These are phyloP conservation scores for Sporothrix variecibatus DNA, from an alignment of 2,329 filamentous ascomycete genomes.

Conservation along the genomic window DNA sequence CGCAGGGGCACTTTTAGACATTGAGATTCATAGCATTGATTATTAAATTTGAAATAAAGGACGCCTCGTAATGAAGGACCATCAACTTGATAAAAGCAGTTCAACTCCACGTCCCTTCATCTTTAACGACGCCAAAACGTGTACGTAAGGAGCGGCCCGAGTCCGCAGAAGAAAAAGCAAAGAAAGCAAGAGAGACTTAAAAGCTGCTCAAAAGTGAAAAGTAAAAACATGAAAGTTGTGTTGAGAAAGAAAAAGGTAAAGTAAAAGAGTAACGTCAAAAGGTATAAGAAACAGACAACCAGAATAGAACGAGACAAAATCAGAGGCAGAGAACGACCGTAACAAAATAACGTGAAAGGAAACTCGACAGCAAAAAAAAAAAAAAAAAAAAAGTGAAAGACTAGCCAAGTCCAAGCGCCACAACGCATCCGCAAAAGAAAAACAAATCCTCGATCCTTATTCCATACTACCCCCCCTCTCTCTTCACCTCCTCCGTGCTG, in stretches of 20 bases:
- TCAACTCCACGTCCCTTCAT: background rate
- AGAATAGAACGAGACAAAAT: background rate
- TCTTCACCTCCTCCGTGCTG: conserved; percentile 37
- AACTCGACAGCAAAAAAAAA: too few relatives aligned
- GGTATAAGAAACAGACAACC: conserved; percentile 16
- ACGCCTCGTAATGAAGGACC: background rate
- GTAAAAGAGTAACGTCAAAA: background rate
- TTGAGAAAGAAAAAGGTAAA: background rate
- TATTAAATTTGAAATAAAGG: background rate
- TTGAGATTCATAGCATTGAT: conserved; percentile 13
- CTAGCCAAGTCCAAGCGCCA: background rate
- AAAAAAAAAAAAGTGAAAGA: background rate
- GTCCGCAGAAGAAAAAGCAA: background rate
- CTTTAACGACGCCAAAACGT: background rate
- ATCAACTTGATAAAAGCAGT: background rate
- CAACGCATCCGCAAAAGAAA: background rate
- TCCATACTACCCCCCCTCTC: too few relatives aligned
- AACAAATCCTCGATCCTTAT: background rate
- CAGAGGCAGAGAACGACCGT: too few relatives aligned
- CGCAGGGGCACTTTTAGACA: background rate
- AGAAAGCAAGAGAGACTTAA: background rate
- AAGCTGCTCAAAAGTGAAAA: background rate
- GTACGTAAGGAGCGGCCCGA: background rate
- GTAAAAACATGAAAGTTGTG: background rate
- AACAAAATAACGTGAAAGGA: background rate